Evolutionary conservation across 768 basidiomycete genomes (phyloP), one percentile per base, ranked within the genome.

Genomic region (Trametes coccinea): DNA sequence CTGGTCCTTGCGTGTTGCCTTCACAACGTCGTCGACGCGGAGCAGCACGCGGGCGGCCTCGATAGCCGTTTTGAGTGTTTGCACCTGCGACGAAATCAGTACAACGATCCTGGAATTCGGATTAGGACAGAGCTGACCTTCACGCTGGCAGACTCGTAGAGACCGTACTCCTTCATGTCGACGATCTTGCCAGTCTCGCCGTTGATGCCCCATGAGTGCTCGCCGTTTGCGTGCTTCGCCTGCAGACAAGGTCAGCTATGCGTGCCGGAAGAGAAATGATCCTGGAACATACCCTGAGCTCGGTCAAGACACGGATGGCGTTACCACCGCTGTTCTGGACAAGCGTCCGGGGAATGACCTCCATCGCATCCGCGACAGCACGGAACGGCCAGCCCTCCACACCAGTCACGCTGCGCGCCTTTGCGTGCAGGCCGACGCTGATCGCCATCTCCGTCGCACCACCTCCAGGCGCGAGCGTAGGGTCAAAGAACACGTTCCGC

Each of bases 361-460:
- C 96, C 84, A 98, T 88, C 34, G 97, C 95, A 67, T 98, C 96
- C 0, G 91, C 91, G 10, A 98, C 93, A 29, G 95, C 94, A 47
- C 90, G 78, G 77, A 88, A 95, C 8, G 95, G 94, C 81, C 92
- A 94, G 0, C 89, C 90, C 72, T 95, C 93, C 14, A 95, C 89
- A 13, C 96, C 95, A 14, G 87, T 87, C 61, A 97, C 81, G 48
- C 79, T 86, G 69, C 90, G 81, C 17, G 92, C 92, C 73, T 88
- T 91, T 8, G 83, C 81, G 51, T 91, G 89, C 66, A 98, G 75
- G 0, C 89, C 93, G 3, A 97, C 93, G 39, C 87, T 88, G 75
- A 98, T 88, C 0, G 96, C 97, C 94, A 98, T 98, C 78, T 99
- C 97, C 3, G 94, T 96, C 29, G 97, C 96, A 45, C 97, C 96